Conservation (phyloP, 2,329 filamentous ascomycete species). For the Cordyceps sp. region DNA sequence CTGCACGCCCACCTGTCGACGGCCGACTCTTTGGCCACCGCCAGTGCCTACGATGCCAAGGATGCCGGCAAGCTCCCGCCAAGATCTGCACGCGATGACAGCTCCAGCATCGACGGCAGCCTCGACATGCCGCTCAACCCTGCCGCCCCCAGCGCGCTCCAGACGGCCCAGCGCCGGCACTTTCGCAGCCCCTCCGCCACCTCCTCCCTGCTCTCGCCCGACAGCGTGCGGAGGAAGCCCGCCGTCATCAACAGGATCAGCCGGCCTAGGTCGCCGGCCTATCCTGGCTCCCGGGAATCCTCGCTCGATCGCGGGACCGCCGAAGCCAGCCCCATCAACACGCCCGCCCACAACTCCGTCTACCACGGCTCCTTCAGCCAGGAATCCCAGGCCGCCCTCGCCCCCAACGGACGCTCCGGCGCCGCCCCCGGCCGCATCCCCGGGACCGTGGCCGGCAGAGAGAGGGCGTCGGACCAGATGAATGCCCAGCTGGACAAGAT, state of each 20-base stretch:
- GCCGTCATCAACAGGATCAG: conserved; percentile 39
- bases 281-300: conserved; percentile 36
- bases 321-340: conserved; percentile 39
- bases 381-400: conserved; percentile 18
- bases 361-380: conserved; percentile 38
- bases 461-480: conserved; percentile 40
- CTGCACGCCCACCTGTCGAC: conserved; percentile 17
- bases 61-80: conserved; percentile 18
- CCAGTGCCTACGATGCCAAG: conserved; percentile 19
- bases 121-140: conserved; percentile 25
- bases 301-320: conserved; percentile 40
- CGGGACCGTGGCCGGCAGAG: conserved; percentile 34
- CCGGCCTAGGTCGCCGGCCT: conserved; percentile 23
- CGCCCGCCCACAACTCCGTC: conserved; percentile 40
- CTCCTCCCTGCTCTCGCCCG: conserved; percentile 18
- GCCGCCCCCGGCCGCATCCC: conserved; percentile 33
- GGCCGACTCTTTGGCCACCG: conserved; percentile 15
- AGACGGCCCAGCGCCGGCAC: conserved; percentile 18
- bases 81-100: conserved; percentile 23
- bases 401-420: too few relatives aligned
- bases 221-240: conserved; percentile 25
- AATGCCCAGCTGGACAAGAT: conserved; percentile 52
- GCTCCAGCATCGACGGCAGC: conserved; percentile 26
- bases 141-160: conserved; percentile 10
- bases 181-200: conserved; percentile 16